Evolutionary conservation across 148 eudicot species (phyloP).

Genomic region (Rhododendron griersonianum): DNA sequence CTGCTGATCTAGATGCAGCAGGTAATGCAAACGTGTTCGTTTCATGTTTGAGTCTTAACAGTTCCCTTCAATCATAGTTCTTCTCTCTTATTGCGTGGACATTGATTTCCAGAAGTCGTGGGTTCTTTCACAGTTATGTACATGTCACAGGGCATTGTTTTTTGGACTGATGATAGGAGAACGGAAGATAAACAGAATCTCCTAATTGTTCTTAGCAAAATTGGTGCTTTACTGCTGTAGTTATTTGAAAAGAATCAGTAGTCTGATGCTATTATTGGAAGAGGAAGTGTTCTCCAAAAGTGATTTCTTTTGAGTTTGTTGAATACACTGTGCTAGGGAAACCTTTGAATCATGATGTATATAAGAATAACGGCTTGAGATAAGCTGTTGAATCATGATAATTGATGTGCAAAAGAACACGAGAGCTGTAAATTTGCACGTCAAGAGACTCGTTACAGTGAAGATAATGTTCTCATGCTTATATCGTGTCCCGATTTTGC

Average conservation of each 20-base stretch:
- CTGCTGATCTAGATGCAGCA: slow-evolving; percentile 88
- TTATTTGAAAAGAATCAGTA: background rate
- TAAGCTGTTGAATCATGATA: background rate
- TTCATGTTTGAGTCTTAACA: background rate
- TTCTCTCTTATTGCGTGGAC: background rate
- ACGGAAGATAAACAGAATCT: background rate
- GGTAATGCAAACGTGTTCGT: slow-evolving; percentile 40
- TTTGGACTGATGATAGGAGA: background rate
- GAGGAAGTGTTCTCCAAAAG: background rate
- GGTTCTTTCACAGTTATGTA: background rate
- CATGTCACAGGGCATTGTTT: background rate
- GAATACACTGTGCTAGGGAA: background rate
- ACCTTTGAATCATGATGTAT: background rate
- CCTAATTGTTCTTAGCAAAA: background rate
- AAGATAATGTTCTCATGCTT: background rate
- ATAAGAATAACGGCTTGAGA: background rate
- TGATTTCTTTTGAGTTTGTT: background rate
- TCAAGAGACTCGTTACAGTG: background rate
- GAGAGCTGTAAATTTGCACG: background rate
- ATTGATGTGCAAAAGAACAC: background rate
- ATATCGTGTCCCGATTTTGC: background rate
- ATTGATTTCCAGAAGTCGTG: background rate
- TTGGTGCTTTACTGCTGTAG: background rate
- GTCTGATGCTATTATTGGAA: background rate
- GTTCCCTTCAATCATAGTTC: background rate